phyloP scores from a whole-genome alignment of 257 asterid species.

The Solanum pimpinellifolium region DNA sequence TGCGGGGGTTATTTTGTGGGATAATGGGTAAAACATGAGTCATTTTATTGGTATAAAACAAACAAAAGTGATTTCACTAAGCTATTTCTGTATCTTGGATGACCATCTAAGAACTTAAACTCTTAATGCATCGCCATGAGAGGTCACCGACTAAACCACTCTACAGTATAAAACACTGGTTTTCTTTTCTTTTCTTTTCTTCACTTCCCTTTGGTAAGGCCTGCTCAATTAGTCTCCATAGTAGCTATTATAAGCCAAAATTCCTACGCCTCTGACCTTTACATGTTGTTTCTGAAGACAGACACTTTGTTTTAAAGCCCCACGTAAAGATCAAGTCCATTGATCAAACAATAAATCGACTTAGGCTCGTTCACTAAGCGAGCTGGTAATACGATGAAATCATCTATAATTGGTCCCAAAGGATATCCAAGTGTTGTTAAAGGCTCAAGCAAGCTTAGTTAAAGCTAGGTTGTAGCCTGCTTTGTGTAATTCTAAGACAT shows the following conservation, averaged over 20 bases:
- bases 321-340: too few species aligned
- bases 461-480: not conserved
- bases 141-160: not conserved
- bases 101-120: not conserved
- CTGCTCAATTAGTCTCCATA: not conserved
- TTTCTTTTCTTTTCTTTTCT: not conserved
- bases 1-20: not conserved
- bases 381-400: fast-evolving
- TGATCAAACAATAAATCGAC: not conserved
- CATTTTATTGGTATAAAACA: not conserved
- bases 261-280: too few species aligned
- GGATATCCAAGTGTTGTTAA: not conserved
- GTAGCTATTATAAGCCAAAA: not conserved
- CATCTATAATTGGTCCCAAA: not conserved
- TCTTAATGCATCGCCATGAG: not conserved
- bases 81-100: not conserved
- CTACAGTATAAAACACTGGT: not conserved
- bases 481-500: not conserved
- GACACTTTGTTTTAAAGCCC: too few species aligned
- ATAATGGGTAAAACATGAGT: not conserved
- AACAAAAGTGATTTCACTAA: not conserved
- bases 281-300: too few species aligned
- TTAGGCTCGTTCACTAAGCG: not conserved
- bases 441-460: not conserved
- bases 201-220: not conserved